Evolutionary conservation across 305 asterid genomes (phyloP).

Genomic region (Fraxinus sp.): DNA sequence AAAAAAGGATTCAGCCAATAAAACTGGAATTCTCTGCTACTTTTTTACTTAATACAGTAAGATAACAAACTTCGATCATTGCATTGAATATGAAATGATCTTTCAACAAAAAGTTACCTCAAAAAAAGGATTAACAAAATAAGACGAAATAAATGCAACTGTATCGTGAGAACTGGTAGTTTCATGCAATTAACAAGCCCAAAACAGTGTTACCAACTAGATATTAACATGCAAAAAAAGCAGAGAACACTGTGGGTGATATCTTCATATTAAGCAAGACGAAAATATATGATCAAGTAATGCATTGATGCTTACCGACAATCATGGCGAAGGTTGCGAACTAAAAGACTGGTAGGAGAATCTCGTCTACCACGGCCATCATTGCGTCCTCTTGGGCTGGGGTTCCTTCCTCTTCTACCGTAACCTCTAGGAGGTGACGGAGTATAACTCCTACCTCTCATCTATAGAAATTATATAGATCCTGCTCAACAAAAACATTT

Average conservation of each 20-base stretch:
- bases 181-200: neutral
- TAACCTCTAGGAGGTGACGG: conserved; percentile 91
- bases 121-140: neutral
- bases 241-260: neutral
- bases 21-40: neutral
- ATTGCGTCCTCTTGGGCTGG: conserved; percentile 55
- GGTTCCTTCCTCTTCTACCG: conserved; percentile 54
- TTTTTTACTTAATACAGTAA: neutral
- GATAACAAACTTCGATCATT: neutral
- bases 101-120: neutral
- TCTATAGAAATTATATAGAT: conserved; percentile 18
- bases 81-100: neutral
- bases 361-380: conserved; percentile 50
- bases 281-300: neutral
- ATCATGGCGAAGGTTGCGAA: conserved; percentile 75
- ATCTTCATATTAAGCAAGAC: neutral
- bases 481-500: conserved; percentile 21
- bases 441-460: conserved; percentile 91
- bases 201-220: neutral
- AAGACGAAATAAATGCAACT: neutral
- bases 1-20: neutral
- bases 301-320: conserved; percentile 49
- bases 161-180: neutral
- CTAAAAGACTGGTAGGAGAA: conserved; percentile 80
- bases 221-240: neutral